These are phyloP conservation scores for Botrytis squamosa DNA, from an alignment of 2,329 filamentous ascomycete genomes.

Conservation along the genomic window DNA sequence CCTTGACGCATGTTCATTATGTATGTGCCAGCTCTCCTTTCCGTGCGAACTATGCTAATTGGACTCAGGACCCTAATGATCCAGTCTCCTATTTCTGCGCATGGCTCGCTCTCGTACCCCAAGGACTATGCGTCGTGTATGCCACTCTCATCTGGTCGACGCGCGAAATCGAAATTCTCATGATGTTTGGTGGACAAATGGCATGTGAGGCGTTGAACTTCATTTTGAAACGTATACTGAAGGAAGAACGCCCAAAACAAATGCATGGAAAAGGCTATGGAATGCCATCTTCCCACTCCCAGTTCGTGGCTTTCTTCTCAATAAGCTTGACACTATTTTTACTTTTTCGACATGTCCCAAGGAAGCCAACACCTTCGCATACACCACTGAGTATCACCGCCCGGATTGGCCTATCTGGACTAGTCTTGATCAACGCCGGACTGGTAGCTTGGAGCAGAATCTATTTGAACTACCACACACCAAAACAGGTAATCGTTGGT, in stretches of 20 bases:
- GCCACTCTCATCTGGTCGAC: conserved; percentile 87
- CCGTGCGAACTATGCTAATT: conserved; percentile 22
- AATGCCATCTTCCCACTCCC: conserved; percentile 94
- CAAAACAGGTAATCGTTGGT: conserved; percentile 82
- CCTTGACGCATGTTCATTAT: conserved; percentile 94
- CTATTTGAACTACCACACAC: conserved; percentile 91
- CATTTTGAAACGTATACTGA: conserved; percentile 82
- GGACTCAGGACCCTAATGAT: conserved; percentile 74
- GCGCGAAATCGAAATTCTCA: conserved; percentile 81
- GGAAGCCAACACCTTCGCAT: conserved; percentile 42
- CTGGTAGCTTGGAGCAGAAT: conserved; percentile 78
- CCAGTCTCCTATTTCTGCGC: conserved; percentile 83
- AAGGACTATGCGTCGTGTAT: conserved; percentile 87
- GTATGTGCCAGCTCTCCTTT: conserved; percentile 50
- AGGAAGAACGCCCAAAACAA: conserved; percentile 83
- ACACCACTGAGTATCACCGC: conserved; percentile 60
- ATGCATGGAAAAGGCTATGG: conserved; percentile 90
- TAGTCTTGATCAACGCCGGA: conserved; percentile 60
- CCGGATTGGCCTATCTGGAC: conserved; percentile 53
- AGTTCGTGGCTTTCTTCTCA: conserved; percentile 92
- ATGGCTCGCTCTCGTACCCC: conserved; percentile 90
- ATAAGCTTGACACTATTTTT: conserved; percentile 82
- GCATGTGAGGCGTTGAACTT: conserved; percentile 91
- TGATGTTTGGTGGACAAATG: conserved; percentile 92
- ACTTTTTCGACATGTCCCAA: conserved; percentile 71